A percentile compares a stretch with the other conserved stretches of the same genome.
phyloP scores from a whole-genome alignment of 768 basidiomycete genomes.

The Collybia sp. region DNA sequence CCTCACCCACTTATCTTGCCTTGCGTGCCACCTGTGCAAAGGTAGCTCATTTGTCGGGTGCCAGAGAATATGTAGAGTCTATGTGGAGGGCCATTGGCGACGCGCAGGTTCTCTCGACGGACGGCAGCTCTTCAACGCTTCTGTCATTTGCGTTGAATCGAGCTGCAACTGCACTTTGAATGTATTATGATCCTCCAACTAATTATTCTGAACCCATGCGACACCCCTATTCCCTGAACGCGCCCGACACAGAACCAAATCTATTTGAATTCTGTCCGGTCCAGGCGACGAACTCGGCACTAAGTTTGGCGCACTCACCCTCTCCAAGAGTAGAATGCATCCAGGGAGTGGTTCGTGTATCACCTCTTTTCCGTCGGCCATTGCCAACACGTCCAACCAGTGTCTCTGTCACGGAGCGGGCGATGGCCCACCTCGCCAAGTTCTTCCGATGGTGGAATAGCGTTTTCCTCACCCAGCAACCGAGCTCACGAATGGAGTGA shows the following conservation, averaged over 20 bases:
- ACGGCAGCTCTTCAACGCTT: constrained; percentile 11
- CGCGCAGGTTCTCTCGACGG: constrained; percentile 8
- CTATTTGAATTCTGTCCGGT: constrained; percentile 93
- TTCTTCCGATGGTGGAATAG: constrained; percentile 98
- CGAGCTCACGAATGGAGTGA: constrained; percentile 96
- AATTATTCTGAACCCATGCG: too few species aligned
- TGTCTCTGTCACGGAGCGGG: constrained; percentile 94
- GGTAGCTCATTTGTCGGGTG: constrained; percentile 31
- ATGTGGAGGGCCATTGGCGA: constrained; percentile 20
- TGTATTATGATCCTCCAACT: too few species aligned
- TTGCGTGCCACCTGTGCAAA: constrained; percentile 30
- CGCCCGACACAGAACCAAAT: constrained; percentile 44
- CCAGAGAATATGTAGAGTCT: constrained; percentile 21
- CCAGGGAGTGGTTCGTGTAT: constrained; percentile 77
- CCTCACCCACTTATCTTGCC: constrained; percentile 1
- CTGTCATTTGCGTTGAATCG: background rate
- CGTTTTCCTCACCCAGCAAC: constrained; percentile 97
- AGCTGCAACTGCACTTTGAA: too few species aligned
- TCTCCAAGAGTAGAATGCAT: constrained; percentile 74
- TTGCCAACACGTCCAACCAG: constrained; percentile 31
- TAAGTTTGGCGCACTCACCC: constrained; percentile 71
- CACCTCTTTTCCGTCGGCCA: constrained; percentile 2
- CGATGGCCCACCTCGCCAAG: constrained; percentile 80
- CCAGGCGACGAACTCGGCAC: constrained; percentile 74
- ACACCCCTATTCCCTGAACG: constrained; percentile 70